Percentiles rank a stretch among this genome's conserved stretches.
These are phyloP conservation scores for Penicillium psychrosexuale DNA, from an alignment of 2,329 filamentous ascomycete species.

Conservation along the genomic window DNA sequence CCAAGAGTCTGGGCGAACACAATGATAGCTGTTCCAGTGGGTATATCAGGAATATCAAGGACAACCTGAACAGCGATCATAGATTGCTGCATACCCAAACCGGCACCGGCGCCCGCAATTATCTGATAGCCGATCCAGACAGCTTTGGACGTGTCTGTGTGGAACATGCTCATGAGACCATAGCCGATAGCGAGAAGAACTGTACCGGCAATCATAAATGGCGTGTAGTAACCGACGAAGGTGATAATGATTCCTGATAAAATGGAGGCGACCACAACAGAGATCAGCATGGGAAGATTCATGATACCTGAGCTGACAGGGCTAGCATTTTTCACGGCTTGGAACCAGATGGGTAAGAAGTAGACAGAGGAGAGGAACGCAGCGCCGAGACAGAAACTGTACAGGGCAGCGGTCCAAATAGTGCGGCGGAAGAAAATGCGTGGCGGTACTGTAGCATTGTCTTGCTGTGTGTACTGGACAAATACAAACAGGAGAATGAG, in stretches of 20 bases:
- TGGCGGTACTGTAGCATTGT: conserved; percentile 52
- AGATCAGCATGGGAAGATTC: conserved; percentile 23
- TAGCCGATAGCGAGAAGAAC: conserved; percentile 25
- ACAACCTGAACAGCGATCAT: conserved; percentile 26
- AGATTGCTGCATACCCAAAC: conserved; percentile 23
- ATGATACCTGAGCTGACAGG: conserved; percentile 25
- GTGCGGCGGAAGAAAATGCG: conserved; percentile 49
- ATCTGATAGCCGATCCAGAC: conserved; percentile 41
- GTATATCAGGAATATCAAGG: conserved; percentile 20
- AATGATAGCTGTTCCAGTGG: conserved; percentile 22
- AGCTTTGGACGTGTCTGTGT: conserved; percentile 8
- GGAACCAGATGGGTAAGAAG: conserved; percentile 32
- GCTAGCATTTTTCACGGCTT: conserved; percentile 23
- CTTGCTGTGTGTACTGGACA: conserved; percentile 48
- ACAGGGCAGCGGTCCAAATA: conserved; percentile 32
- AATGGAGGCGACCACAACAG: conserved; percentile 16
- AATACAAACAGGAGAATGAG: conserved; percentile 43
- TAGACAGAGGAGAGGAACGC: conserved; percentile 10
- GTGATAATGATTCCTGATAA: conserved; percentile 38
- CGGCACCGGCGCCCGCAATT: conserved; percentile 29
- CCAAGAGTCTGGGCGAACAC: conserved; percentile 28
- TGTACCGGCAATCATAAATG: conserved; percentile 26
- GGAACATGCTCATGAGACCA: conserved; percentile 31
- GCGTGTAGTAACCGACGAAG: conserved; percentile 30
- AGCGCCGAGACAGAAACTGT: conserved; percentile 16